Evolutionary conservation across 768 basidiomycete genomes (phyloP), one percentile per base, ranked within the genome.

Genomic region (Kondoa subrosea): DNA sequence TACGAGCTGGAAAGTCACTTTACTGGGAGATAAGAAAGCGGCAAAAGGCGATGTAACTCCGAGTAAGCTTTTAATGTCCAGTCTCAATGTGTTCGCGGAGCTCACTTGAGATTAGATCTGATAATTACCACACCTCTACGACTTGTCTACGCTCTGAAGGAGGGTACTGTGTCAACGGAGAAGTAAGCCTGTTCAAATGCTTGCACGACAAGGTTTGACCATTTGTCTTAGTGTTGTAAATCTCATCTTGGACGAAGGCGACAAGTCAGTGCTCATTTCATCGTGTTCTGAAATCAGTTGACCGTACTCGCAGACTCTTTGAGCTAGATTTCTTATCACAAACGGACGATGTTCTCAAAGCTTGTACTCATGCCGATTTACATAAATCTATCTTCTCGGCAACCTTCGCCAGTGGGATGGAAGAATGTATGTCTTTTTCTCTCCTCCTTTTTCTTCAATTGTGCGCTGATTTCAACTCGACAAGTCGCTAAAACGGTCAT

Each of bases 341-440:
- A 79, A 83, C 90, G 1, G 83, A 91, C 79, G 93, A 92, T 76
- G 85, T 97, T 65, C 78, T 92, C 15, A 83, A 82, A 1, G 83
- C 87, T 21, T 95, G 91, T 73, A 83, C 83, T 0, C 80, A 86
- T 75, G 76, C 83, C 1, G 76, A 79, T 1, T 70, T 91, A 0
- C 89, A 89, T 75, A 95, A 91, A 73, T 87, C 87, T 1, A 85
- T 96, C 25, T 91, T 97, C 76, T 91, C 89, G 72, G 95, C 95
- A 0, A 99, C 95, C 0, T 83, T 99, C 57, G 93, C 93, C 21
- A 85, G 88, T 14, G 84, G 85, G 12, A 86, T 83, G 0, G 95
- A 99, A 76, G 88, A 86, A 81, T 81, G 27, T 87, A 92, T 81
- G 80, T 97, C 33, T 81, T 80, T 3, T 66, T 72, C 89, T 80